Evolutionary conservation across 495 filamentous ascomycete genomes (phyloP).

Genomic region (Saxophila tyrrhenica): DNA sequence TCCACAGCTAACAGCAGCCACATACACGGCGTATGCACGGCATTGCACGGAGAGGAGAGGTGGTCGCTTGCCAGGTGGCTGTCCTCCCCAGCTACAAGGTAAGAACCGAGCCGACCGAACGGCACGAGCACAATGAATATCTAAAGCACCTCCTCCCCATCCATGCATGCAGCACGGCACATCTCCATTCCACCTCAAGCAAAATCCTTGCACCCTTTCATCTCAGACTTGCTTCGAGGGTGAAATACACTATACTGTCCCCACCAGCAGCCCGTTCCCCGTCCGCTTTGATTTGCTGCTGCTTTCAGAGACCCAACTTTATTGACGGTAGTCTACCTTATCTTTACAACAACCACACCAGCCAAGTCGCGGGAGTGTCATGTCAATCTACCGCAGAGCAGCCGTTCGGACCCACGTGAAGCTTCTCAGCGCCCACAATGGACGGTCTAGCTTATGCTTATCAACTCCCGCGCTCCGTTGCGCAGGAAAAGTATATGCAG

Average conservation of each 20-base stretch:
- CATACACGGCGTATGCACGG: neutral
- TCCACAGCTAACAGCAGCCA: neutral
- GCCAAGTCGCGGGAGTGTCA: neutral
- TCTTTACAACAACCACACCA: neutral
- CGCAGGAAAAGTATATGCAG: conserved; percentile 5
- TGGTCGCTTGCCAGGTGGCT: neutral
- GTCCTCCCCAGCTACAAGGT: neutral
- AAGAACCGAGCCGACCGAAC: neutral
- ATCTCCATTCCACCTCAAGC: neutral
- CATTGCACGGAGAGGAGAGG: no score
- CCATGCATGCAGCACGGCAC: no score
- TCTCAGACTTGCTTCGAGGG: neutral
- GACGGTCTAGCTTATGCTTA: conserved; percentile 8
- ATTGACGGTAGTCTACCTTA: no score
- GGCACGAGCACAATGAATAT: neutral
- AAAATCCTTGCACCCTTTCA: neutral
- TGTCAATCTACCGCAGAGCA: neutral
- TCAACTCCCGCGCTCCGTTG: neutral
- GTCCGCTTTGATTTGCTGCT: neutral
- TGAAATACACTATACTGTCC: neutral
- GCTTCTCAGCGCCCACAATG: neutral
- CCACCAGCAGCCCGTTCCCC: neutral
- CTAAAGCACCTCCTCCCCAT: no score
- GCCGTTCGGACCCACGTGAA: neutral
- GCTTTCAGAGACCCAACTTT: neutral